A percentile compares a stretch with the other conserved stretches of the same genome.
phyloP scores from a whole-genome alignment of 306 rosid species.

The Neltuma alba region DNA sequence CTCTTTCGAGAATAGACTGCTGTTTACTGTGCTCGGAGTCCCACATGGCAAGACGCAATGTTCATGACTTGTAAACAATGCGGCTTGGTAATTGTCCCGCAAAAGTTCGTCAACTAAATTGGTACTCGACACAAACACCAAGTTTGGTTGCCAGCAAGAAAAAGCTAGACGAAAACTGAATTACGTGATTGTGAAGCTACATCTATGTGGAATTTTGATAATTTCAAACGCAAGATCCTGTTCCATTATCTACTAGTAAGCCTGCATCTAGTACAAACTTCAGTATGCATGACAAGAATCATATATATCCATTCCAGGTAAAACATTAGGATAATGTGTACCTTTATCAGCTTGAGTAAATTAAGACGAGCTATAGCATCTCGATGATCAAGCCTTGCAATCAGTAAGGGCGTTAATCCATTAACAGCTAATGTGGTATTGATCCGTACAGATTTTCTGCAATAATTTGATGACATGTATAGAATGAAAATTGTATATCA shows the following conservation, averaged over 20 bases:
- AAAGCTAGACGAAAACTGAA: neutral
- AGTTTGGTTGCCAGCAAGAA: neutral
- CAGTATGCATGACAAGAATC: slow-evolving; percentile 16
- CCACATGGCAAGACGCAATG: neutral
- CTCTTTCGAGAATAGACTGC: neutral
- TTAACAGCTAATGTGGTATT: slow-evolving; percentile 95
- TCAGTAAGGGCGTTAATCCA: slow-evolving; percentile 93
- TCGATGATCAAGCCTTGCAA: slow-evolving; percentile 93
- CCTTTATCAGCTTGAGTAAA: slow-evolving; percentile 98
- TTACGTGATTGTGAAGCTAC: slow-evolving; percentile 2
- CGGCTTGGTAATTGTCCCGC: neutral
- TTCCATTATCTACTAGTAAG: neutral
- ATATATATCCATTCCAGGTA: slow-evolving; percentile 20
- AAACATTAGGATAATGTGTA: slow-evolving; percentile 20
- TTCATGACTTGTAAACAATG: neutral
- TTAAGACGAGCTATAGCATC: slow-evolving; percentile 99
- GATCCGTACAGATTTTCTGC: slow-evolving; percentile 96
- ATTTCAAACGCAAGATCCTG: neutral
- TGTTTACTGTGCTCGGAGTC: neutral
- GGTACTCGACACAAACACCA: neutral
- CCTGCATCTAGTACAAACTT: slow-evolving; percentile 26
- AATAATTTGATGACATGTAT: slow-evolving; percentile 28
- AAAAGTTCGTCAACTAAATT: slow-evolving; percentile 7
- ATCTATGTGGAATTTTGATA: neutral
- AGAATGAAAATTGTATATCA: neutral